A percentile compares a stretch with the other conserved stretches of the same genome.
Conservation (phyloP, 2,329 filamentous ascomycete genomes). For the Colletotrichum limetticola region DNA sequence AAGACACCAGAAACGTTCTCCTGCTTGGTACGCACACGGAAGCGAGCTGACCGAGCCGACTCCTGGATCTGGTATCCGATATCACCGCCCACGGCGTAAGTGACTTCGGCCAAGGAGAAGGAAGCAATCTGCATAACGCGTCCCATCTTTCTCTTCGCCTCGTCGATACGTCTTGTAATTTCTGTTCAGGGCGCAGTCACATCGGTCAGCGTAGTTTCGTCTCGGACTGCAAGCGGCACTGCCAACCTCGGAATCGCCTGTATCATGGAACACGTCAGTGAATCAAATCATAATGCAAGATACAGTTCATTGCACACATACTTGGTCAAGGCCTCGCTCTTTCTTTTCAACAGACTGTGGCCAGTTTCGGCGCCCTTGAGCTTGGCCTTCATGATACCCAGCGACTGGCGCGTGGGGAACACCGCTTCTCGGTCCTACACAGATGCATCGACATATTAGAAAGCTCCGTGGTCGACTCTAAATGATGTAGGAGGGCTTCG, state of each 20-base stretch:
- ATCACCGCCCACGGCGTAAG: constrained; percentile 94
- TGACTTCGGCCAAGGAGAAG: constrained; percentile 96
- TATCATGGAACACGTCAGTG: constrained; percentile 2
- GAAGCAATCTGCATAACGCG: constrained; percentile 99
- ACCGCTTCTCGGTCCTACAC: constrained; percentile 90
- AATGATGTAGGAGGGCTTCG: background rate
- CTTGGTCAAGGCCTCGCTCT: constrained; percentile 98
- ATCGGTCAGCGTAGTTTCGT: background rate
- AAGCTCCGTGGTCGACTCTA: background rate
- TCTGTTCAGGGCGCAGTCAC: constrained; percentile 61
- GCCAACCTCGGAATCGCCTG: constrained; percentile 86
- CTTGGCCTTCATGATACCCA: constrained; percentile 98
- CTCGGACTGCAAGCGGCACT: background rate
- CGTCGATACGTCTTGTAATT: constrained; percentile 96
- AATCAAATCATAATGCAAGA: background rate
- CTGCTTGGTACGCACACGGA: constrained; percentile 93
- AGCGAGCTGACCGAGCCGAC: constrained; percentile 90
- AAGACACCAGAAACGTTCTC: constrained; percentile 99
- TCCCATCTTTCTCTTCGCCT: constrained; percentile 99
- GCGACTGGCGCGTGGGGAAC: constrained; percentile 96
- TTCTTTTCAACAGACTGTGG: constrained; percentile 94
- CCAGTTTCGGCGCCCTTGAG: constrained; percentile 93
- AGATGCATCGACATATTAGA: constrained; percentile 2
- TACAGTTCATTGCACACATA: constrained; percentile 54
- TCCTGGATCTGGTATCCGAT: constrained; percentile 98